Conservation (phyloP, 2,329 filamentous ascomycete species). For the Venturia aucupariae region DNA sequence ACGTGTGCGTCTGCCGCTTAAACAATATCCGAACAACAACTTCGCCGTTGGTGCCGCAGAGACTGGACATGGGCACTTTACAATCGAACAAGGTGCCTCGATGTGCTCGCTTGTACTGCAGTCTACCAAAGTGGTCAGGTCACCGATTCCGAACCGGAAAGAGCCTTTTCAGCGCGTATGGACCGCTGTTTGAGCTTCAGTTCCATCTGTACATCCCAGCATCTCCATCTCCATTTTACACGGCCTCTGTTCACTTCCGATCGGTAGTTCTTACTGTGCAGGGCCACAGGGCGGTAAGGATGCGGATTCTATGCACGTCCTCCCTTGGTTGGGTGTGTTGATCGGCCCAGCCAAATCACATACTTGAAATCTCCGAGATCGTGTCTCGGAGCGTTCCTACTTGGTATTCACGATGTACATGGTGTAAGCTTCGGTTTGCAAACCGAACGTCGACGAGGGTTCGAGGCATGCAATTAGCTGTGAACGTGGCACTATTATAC, state of each 20-base stretch:
- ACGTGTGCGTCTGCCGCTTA: neutral
- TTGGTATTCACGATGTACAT: neutral
- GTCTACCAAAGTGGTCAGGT: neutral
- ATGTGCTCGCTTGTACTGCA: neutral
- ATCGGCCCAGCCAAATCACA: neutral
- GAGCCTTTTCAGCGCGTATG: neutral
- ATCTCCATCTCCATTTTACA: neutral
- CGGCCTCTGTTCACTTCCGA: neutral
- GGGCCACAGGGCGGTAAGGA: too few relatives aligned
- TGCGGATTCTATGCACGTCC: neutral
- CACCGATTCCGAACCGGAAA: neutral
- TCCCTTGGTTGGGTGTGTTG: neutral
- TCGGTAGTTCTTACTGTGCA: neutral
- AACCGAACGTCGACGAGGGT: neutral
- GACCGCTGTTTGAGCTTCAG: neutral
- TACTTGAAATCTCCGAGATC: neutral
- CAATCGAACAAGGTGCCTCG: neutral
- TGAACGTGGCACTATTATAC: neutral
- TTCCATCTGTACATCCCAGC: neutral
- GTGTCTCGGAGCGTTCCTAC: neutral
- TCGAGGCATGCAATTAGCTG: neutral
- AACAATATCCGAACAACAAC: neutral
- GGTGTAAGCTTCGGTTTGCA: neutral
- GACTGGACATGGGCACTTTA: neutral
- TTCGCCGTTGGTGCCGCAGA: neutral